Evolutionary conservation across 805 yeast species (phyloP).

Genomic region (Barnettozyma wickerhamii): DNA sequence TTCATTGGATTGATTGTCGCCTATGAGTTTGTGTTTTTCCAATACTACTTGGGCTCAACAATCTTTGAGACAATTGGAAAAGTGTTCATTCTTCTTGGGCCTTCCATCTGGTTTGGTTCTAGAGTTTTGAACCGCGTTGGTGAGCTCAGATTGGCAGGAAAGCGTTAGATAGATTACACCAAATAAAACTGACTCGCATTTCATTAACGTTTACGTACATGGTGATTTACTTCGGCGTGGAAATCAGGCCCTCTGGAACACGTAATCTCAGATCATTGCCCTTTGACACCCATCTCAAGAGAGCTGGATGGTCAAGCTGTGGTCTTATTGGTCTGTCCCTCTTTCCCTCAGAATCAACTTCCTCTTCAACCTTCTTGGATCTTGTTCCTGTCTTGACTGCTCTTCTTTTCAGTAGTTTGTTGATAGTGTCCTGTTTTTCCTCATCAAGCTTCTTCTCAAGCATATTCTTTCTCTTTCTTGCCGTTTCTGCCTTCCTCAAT

Average conservation of each 20-base stretch:
- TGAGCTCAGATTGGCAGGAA: constrained; percentile 24
- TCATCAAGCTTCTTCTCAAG: constrained; percentile 81
- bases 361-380: constrained; percentile 19
- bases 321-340: constrained; percentile 24
- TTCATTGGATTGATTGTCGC: constrained; percentile 18
- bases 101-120: constrained; percentile 27
- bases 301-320: constrained; percentile 18
- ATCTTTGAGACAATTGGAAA: constrained; percentile 22
- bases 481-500: constrained; percentile 77
- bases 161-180: too few species aligned
- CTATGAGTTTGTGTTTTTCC: constrained; percentile 24
- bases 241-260: constrained; percentile 18
- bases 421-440: constrained; percentile 88
- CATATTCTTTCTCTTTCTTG: constrained; percentile 82
- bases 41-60: constrained; percentile 22
- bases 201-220: too few species aligned
- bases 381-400: constrained; percentile 51
- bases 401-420: constrained; percentile 77
- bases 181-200: too few species aligned
- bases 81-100: constrained; percentile 19
- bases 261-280: constrained; percentile 12
- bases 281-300: constrained; percentile 21
- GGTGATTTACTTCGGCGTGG: neutral
- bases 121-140: constrained; percentile 25
- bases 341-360: constrained; percentile 11